Conservation (phyloP, 2,329 filamentous ascomycete species). For the Bipolaris sorokiniana region DNA sequence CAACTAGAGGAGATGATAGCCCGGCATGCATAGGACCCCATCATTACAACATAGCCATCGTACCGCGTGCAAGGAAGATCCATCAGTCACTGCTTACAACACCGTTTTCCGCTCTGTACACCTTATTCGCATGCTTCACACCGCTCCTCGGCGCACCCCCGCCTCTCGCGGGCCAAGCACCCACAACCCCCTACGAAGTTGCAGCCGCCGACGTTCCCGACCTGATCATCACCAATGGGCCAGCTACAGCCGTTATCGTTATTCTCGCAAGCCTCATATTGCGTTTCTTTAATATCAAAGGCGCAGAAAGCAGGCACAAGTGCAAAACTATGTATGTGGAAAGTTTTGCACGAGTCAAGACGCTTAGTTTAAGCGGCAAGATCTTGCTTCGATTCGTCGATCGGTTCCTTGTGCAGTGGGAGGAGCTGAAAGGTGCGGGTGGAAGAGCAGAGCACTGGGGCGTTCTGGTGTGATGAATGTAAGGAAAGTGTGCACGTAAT, state of each 20-base stretch:
- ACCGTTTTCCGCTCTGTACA: constrained; percentile 70
- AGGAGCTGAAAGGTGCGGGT: constrained; percentile 58
- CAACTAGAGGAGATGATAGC: background rate
- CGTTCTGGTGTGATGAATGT: constrained; percentile 41
- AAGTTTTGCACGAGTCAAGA: constrained; percentile 85
- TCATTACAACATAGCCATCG: constrained; percentile 67
- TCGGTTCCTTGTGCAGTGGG: constrained; percentile 83
- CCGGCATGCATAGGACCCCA: constrained; percentile 29
- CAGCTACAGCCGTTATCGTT: constrained; percentile 83
- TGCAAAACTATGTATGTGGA: constrained; percentile 86
- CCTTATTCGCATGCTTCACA: constrained; percentile 67
- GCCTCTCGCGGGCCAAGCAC: constrained; percentile 13
- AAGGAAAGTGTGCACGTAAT: background rate
- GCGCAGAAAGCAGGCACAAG: constrained; percentile 53
- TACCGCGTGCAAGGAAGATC: constrained; percentile 79
- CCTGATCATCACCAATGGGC: constrained; percentile 84
- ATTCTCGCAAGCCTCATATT: constrained; percentile 63
- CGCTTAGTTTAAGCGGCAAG: constrained; percentile 82
- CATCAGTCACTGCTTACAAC: constrained; percentile 81
- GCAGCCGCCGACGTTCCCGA: constrained; percentile 63
- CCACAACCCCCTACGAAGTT: constrained; percentile 23
- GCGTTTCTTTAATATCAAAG: constrained; percentile 56
- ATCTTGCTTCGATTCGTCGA: constrained; percentile 76
- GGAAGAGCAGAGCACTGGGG: constrained; percentile 54
- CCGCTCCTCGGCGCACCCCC: constrained; percentile 56